Base-by-base conservation (phyloP, 1,139 yeast species). In the Geotrichum histeridarum region DNA sequence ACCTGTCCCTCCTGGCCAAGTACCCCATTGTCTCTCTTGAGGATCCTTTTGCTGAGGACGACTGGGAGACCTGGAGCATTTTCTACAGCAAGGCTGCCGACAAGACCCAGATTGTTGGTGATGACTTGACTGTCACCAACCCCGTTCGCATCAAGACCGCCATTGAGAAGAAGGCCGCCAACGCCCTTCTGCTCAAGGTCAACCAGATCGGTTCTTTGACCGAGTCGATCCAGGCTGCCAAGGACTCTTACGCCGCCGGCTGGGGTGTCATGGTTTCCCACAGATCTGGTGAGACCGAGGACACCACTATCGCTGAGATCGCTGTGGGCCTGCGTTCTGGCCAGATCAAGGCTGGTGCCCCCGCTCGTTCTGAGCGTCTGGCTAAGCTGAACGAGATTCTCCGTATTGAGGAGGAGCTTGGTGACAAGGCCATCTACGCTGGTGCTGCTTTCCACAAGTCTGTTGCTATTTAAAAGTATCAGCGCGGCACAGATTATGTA, bases 281-380 rank as follows among this genome's bases (percentile, higher is more conserved):
- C 85, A 85, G 95, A 82, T 89, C 96, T 66, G 98, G 98, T 80
- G 98, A 91, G 83, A 90, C 97, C 65, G 98, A 91, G 80, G 98
- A 91, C 78, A 86, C 95, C 67, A 84, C 87, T 81, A 90, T 91
- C 77, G 97, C 98, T 72, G 97, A 91, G 77, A 82, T 91, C 73
- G 80, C 90, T 67, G 96, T 91, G 69, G 98, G 97, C 80, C 81
- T 91, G 75, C 87, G 97, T 83, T 72, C 95, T 66, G 97, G 96
- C 75, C 96, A 91, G 82, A 85, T 91, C 77, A 91, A 91, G 90
- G 86, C 96, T 67, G 98, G 98, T 84, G 97, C 98, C 72, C 96
- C 97, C 73, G 95, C 96, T 67, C 89, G 98, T 82, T 88, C 96
- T 65, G 98, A 91, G 82, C 90, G 98, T 84, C 84, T 91, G 76